These are phyloP conservation scores for Globisporangium cylindrosporum DNA, from an alignment of 352 stramenopile species.

Conservation along the genomic window DNA sequence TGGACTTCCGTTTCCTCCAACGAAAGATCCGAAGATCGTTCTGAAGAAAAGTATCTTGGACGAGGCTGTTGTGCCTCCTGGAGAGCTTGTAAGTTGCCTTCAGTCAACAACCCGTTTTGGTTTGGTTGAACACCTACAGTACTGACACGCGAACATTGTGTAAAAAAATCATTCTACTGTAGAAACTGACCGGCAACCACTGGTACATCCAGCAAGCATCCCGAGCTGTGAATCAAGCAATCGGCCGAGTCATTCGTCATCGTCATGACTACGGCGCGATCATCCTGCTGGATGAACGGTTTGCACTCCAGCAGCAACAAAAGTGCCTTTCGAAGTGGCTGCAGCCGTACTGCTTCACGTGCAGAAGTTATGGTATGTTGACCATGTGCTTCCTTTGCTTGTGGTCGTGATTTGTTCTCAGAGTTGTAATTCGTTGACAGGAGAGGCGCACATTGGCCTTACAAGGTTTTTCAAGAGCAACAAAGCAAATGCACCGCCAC, in stretches of 20 bases:
- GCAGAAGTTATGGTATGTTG: conserved; percentile 57
- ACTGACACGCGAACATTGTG: background rate
- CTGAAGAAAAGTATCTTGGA: conserved; percentile 98
- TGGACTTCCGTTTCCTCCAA: conserved; percentile 97
- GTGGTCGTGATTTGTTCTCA: background rate
- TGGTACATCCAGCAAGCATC: conserved; percentile 99
- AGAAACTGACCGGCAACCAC: conserved; percentile 92
- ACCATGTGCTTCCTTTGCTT: background rate
- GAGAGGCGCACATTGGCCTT: conserved; percentile 79
- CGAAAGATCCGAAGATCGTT: conserved; percentile 96
- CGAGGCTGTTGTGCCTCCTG: conserved; percentile 49
- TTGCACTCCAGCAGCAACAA: conserved; percentile 88
- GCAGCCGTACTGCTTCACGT: conserved; percentile 70
- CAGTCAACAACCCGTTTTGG: background rate
- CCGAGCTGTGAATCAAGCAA: conserved; percentile 98
- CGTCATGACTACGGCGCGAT: conserved; percentile 97
- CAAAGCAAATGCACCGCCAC: conserved; percentile 34
- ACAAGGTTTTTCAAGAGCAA: conserved; percentile 85
- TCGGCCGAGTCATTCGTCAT: conserved; percentile 99
- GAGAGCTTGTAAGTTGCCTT: conserved; percentile 47
- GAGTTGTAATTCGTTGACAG: conserved; percentile 20
- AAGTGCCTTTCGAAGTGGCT: conserved; percentile 96
- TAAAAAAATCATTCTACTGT: background rate
- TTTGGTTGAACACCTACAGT: background rate
- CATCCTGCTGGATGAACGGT: conserved; percentile 97